Evolutionary conservation across 352 stramenopile species (phyloP).

Genomic region (Globisporangium viniferum): DNA sequence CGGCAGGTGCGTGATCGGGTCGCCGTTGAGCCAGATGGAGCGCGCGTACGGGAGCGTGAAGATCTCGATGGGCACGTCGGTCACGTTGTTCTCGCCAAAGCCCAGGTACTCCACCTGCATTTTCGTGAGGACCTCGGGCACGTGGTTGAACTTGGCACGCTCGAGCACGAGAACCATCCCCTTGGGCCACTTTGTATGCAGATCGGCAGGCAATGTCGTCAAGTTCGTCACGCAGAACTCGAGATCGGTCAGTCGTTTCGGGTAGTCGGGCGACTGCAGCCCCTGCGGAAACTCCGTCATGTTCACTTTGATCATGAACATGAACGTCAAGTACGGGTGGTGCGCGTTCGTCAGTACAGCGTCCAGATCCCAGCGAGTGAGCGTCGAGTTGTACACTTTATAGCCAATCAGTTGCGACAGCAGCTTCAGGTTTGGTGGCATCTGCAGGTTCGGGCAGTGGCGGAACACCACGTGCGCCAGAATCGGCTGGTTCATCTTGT

Average conservation of each 20-base stretch:
- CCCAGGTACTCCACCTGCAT: too few relatives aligned
- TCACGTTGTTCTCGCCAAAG: too few relatives aligned
- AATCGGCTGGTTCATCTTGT: constrained; percentile 11
- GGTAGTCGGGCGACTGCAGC: constrained; percentile 15
- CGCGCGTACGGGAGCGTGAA: too few relatives aligned
- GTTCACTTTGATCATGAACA: constrained; percentile 16
- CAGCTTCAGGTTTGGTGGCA: constrained; percentile 10
- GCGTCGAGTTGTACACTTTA: constrained; percentile 27
- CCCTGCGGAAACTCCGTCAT: constrained; percentile 17
- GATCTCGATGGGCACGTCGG: too few relatives aligned
- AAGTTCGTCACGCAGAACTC: constrained; percentile 13
- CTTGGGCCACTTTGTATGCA: too few relatives aligned
- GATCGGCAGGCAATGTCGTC: too few relatives aligned
- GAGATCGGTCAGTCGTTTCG: constrained; percentile 14
- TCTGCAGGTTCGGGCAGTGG: constrained; percentile 16
- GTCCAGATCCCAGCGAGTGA: constrained; percentile 17
- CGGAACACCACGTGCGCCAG: constrained; percentile 11
- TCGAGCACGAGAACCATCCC: too few relatives aligned
- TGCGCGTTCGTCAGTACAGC: constrained; percentile 15
- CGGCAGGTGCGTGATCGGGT: constrained; percentile 11
- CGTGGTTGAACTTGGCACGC: too few relatives aligned
- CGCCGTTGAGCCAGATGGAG: constrained; percentile 11
- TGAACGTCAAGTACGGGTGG: constrained; percentile 8
- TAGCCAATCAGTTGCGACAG: constrained; percentile 9
- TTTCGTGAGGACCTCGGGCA: too few relatives aligned